Evolutionary conservation across 495 filamentous ascomycete species (phyloP).

Genomic region (Hyaloscypha finlandica): DNA sequence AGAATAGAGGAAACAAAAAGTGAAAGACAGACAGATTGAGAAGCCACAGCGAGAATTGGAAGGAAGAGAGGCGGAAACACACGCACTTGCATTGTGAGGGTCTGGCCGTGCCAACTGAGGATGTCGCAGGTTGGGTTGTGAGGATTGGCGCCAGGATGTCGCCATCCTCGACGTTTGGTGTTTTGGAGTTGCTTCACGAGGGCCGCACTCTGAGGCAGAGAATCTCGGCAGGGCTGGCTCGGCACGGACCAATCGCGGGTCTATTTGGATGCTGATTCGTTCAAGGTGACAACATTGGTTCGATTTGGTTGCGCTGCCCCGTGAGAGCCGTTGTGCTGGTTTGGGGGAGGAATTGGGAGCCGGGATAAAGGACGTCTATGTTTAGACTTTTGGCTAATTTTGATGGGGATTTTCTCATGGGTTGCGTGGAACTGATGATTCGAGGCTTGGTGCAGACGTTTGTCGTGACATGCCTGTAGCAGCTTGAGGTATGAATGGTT

Average conservation of each 20-base stretch:
- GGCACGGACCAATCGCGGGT: conserved; percentile 5
- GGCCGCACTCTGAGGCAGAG: conserved; percentile 25
- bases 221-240: conserved; percentile 7
- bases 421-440: conserved; percentile 7
- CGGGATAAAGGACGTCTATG: background rate
- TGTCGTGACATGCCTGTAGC: conserved; percentile 21
- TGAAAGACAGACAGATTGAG: conserved; percentile 20
- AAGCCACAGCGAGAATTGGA: background rate
- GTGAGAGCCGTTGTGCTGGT: background rate
- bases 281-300: background rate
- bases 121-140: conserved; percentile 18
- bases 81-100: conserved; percentile 16
- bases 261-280: conserved; percentile 8
- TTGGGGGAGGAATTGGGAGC: background rate
- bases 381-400: background rate
- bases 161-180: conserved; percentile 29
- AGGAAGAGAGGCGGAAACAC: conserved; percentile 13
- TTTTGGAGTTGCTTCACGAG: conserved; percentile 31
- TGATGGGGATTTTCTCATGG: conserved; percentile 10
- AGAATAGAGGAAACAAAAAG: conserved; percentile 43
- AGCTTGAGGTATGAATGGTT: conserved; percentile 11
- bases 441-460: conserved; percentile 20
- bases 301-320: background rate
- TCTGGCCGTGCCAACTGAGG: background rate
- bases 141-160: conserved; percentile 13